Evolutionary conservation across 768 basidiomycete genomes (phyloP).

Genomic region (Obba rivulosa): DNA sequence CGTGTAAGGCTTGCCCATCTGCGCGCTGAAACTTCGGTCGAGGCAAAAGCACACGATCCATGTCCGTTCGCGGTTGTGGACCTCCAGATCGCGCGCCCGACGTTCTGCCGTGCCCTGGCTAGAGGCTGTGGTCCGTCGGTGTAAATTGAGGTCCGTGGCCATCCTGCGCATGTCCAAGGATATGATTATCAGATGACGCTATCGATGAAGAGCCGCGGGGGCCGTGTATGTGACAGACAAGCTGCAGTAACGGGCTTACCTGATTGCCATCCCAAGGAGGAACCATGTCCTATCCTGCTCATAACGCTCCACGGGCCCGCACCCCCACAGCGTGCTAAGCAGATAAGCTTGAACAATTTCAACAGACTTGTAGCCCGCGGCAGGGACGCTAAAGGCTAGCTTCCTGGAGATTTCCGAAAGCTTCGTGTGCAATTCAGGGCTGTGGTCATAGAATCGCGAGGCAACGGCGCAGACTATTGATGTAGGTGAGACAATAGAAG

Average conservation of each 20-base stretch:
- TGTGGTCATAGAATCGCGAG: constrained; percentile 79
- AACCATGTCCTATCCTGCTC: constrained; percentile 97
- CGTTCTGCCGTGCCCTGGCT: constrained; percentile 75
- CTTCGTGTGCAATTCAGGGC: constrained; percentile 75
- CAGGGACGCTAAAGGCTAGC: constrained; percentile 83
- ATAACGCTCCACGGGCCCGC: constrained; percentile 92
- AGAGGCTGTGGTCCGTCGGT: constrained; percentile 68
- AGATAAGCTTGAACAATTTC: constrained; percentile 96
- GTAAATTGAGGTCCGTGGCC: constrained; percentile 94
- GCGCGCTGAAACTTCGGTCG: constrained; percentile 87
- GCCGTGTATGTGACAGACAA: constrained; percentile 2
- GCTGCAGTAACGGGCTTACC: constrained; percentile 37
- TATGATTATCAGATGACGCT: constrained; percentile 10
- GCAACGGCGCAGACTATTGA: constrained; percentile 87
- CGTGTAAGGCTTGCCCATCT: constrained; percentile 94
- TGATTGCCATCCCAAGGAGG: constrained; percentile 79
- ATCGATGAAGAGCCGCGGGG: neutral
- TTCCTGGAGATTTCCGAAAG: constrained; percentile 81
- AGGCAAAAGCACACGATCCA: constrained; percentile 88
- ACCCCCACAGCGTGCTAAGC: constrained; percentile 83
- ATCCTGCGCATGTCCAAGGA: constrained; percentile 49
- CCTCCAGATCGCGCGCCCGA: constrained; percentile 71
- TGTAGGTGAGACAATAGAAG: neutral
- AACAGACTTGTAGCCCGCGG: constrained; percentile 85
- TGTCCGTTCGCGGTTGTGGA: constrained; percentile 91